Conservation (phyloP, 176 grass and related monocot species). For the Oryza coarctata region DNA sequence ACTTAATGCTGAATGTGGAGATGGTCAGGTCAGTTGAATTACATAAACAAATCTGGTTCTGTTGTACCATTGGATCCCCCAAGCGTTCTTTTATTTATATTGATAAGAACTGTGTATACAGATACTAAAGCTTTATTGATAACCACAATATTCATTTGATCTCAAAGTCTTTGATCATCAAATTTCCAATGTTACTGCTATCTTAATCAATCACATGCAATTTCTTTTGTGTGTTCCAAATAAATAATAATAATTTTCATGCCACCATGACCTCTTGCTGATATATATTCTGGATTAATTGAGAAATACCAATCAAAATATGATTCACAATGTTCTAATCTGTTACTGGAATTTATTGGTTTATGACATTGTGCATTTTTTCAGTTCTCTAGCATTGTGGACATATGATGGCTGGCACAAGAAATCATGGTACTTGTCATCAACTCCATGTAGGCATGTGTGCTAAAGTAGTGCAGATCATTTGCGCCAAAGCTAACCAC, state of each 20-base stretch:
- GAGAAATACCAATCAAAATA: background rate
- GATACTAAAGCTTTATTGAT: background rate
- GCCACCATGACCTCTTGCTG: background rate
- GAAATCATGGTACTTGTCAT: background rate
- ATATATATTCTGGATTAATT: background rate
- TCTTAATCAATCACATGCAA: background rate
- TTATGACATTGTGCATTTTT: background rate
- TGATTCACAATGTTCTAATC: background rate
- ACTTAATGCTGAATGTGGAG: constrained; percentile 87
- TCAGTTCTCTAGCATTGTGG: background rate
- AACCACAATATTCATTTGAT: background rate
- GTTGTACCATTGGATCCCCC: background rate
- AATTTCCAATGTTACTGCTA: background rate
- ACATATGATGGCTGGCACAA: background rate
- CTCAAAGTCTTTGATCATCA: background rate
- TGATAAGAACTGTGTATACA: constrained; percentile 8
- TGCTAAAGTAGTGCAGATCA: background rate
- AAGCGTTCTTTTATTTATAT: constrained; percentile 6
- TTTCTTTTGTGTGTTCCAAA: background rate
- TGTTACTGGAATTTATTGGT: background rate
- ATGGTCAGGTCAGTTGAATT: constrained; percentile 75
- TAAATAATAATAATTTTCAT: background rate
- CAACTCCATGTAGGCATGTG: background rate
- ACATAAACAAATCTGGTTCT: background rate
- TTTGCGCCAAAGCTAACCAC: background rate